A percentile compares a stretch with the other conserved stretches of the same genome.
These are phyloP conservation scores for Mycena capillaripes DNA, from an alignment of 768 basidiomycete genomes.

Conservation along the genomic window DNA sequence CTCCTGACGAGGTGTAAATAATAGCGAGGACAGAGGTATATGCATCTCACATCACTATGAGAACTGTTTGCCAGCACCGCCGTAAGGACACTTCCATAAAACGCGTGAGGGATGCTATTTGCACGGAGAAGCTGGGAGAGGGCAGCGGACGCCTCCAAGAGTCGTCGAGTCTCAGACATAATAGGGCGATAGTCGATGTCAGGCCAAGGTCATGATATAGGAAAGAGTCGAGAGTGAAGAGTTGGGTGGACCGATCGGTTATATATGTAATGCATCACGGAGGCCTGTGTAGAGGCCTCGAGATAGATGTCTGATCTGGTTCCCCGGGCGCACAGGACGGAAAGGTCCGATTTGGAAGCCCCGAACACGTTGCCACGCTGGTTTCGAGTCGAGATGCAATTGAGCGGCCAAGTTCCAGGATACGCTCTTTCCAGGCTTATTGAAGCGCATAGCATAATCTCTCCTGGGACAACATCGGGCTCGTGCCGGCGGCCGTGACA, in stretches of 20 bases:
- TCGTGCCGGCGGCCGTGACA: background rate
- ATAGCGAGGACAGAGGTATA: slow-evolving; percentile 31
- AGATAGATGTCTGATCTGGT: slow-evolving; percentile 60
- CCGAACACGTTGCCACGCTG: slow-evolving; percentile 58
- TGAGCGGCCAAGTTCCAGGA: slow-evolving; percentile 44
- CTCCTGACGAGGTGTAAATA: slow-evolving; percentile 65
- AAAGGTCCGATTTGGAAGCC: slow-evolving; percentile 61
- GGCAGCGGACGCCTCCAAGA: slow-evolving; percentile 82
- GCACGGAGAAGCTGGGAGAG: slow-evolving; percentile 76
- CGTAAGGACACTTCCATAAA: slow-evolving; percentile 81
- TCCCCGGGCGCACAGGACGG: slow-evolving; percentile 57
- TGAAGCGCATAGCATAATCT: slow-evolving; percentile 7
- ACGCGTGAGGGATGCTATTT: slow-evolving; percentile 80
- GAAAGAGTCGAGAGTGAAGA: slow-evolving; percentile 55
- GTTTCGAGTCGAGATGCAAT: slow-evolving; percentile 45
- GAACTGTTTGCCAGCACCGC: slow-evolving; percentile 77
- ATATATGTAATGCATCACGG: slow-evolving; percentile 67
- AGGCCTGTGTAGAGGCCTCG: slow-evolving; percentile 59
- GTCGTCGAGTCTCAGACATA: slow-evolving; percentile 82
- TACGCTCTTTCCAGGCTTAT: slow-evolving; percentile 41
- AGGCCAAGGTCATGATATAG: slow-evolving; percentile 69
- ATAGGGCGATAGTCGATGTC: slow-evolving; percentile 49
- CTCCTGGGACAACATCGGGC: background rate
- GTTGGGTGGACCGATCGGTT: slow-evolving; percentile 49
- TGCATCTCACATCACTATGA: slow-evolving; percentile 68